Conservation (phyloP, 2,329 filamentous ascomycete genomes). For the Diaporthe aspalathi region DNA sequence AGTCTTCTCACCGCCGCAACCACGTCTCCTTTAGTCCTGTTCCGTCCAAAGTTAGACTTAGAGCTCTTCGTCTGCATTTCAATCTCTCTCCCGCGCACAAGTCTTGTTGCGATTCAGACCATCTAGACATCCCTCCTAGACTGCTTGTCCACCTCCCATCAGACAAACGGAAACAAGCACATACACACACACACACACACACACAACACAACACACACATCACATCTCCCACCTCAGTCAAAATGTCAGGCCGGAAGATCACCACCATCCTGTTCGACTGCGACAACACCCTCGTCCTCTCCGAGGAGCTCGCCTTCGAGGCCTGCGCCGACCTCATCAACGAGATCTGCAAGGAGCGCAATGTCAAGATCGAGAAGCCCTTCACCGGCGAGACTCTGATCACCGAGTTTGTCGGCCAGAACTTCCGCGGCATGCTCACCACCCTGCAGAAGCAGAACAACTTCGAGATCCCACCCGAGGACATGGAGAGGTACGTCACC, state of each 20-base stretch:
- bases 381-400: slow-evolving; percentile 86
- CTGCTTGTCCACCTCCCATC: not conserved
- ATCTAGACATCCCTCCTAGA: slow-evolving; percentile 3
- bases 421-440: slow-evolving; percentile 92
- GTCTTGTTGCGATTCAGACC: slow-evolving; percentile 11
- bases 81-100: not conserved
- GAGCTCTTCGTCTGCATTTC: slow-evolving; percentile 28
- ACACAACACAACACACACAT: too few species aligned
- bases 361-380: slow-evolving; percentile 65
- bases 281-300: slow-evolving; percentile 94
- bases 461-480: slow-evolving; percentile 75
- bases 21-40: slow-evolving; percentile 19
- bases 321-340: slow-evolving; percentile 92
- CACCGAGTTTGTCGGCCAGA: slow-evolving; percentile 89
- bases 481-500: slow-evolving; percentile 79
- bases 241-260: slow-evolving; percentile 58
- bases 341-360: slow-evolving; percentile 75
- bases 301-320: slow-evolving; percentile 90
- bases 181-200: too few species aligned
- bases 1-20: not conserved
- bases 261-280: slow-evolving; percentile 80
- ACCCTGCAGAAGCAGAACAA: slow-evolving; percentile 80
- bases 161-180: not conserved
- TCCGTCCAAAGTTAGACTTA: slow-evolving; percentile 24
- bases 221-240: slow-evolving; percentile 17